A percentile compares a stretch with the other conserved stretches of the same genome.
Conservation (phyloP, 75 land plant genomes). For the Larix kaempferi region DNA sequence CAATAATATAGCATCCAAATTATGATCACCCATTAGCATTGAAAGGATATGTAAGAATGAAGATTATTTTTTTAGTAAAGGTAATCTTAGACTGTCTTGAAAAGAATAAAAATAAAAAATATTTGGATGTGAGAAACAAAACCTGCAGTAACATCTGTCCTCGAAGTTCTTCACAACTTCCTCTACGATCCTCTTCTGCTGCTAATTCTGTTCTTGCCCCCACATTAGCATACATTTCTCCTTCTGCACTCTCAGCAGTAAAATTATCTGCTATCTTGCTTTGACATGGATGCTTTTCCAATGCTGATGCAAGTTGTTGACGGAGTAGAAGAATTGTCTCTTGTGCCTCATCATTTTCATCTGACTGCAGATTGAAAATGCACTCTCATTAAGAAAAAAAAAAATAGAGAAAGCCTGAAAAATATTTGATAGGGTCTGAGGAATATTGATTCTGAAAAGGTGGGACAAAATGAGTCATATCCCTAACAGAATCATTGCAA, state of each 20-base stretch:
- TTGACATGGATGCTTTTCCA: conserved; percentile 15
- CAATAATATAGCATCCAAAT: not conserved
- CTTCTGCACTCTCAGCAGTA: not conserved
- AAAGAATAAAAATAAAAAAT: not conserved
- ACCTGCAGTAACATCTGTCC: conserved; percentile 56
- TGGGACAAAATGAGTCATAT: not conserved
- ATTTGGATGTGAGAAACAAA: conserved; percentile 3
- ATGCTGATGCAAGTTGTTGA: conserved; percentile 32
- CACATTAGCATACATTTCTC: conserved; percentile 11
- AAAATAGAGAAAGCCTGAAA: not conserved
- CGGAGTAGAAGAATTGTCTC: conserved; percentile 48
- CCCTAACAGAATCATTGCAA: not conserved
- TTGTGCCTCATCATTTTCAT: conserved; percentile 55
- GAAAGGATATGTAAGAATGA: not conserved
- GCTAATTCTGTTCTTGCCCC: not conserved
- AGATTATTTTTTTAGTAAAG: not conserved
- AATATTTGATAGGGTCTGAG: not conserved
- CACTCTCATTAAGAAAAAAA: not conserved
- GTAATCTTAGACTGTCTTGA: not conserved
- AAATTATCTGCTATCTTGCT: not conserved
- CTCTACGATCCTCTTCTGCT: conserved; percentile 11
- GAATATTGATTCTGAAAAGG: not conserved
- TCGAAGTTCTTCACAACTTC: conserved; percentile 36
- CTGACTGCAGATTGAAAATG: conserved; percentile 27
- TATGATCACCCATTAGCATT: not conserved